A percentile compares a stretch with the other conserved stretches of the same genome.
Evolutionary conservation across 495 filamentous ascomycete species (phyloP).

Genomic region (Trichoderma parareesei): DNA sequence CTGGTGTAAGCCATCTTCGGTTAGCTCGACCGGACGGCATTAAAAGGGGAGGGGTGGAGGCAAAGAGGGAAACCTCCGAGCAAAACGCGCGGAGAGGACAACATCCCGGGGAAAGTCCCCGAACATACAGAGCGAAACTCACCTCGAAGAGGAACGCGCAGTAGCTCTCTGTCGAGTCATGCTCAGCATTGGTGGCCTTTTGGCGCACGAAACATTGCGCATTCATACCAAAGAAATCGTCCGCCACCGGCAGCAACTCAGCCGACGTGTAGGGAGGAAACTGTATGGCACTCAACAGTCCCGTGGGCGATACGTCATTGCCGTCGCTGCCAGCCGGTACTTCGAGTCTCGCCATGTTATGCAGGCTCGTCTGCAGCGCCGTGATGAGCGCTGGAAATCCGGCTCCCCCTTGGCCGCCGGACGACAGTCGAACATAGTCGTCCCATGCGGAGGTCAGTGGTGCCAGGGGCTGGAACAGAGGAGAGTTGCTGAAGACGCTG

Average conservation of each 20-base stretch:
- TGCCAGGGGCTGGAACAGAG: slow-evolving; percentile 16
- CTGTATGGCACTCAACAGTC: background rate
- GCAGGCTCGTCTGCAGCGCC: slow-evolving; percentile 26
- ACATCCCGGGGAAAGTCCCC: background rate
- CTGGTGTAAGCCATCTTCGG: background rate
- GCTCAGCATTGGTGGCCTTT: slow-evolving; percentile 16
- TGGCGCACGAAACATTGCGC: slow-evolving; percentile 30
- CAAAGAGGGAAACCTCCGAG: background rate
- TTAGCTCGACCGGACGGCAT: background rate
- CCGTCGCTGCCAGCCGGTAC: slow-evolving; percentile 10
- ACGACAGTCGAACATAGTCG: slow-evolving; percentile 27
- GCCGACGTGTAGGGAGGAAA: slow-evolving; percentile 22
- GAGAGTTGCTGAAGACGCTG: slow-evolving; percentile 18
- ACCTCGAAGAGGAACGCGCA: slow-evolving; percentile 42
- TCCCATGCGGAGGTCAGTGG: slow-evolving; percentile 37
- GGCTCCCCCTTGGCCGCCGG: slow-evolving; percentile 10
- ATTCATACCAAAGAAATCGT: slow-evolving; percentile 30
- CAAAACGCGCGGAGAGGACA: background rate
- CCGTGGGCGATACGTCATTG: background rate
- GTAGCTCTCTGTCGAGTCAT: slow-evolving; percentile 22
- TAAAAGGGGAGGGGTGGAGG: background rate
- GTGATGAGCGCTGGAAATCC: slow-evolving; percentile 18
- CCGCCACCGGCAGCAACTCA: slow-evolving; percentile 20
- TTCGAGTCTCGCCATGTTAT: slow-evolving; percentile 18
- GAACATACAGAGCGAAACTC: slow-evolving; percentile 5